These are phyloP conservation scores for Talaromyces sp. DNA, from an alignment of 2,329 filamentous ascomycete species.

Conservation along the genomic window DNA sequence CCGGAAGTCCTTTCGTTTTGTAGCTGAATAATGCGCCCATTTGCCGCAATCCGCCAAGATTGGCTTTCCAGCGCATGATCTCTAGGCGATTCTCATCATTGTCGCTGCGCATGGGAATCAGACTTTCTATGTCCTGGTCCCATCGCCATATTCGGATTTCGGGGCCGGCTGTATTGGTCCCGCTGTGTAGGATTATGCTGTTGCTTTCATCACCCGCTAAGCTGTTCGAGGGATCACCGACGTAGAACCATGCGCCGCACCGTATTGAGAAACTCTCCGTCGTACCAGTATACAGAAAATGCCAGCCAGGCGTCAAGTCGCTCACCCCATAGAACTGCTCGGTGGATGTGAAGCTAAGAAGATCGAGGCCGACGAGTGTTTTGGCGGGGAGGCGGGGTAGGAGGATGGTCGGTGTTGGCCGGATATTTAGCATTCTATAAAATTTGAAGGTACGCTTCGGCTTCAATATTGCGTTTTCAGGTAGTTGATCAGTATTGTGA, in stretches of 20 bases:
- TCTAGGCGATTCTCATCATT: conserved; percentile 44
- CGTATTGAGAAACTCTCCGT: conserved; percentile 57
- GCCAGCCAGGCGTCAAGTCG: conserved; percentile 55
- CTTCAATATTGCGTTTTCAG: neutral
- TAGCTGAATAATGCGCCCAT: conserved; percentile 45
- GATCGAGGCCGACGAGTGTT: conserved; percentile 50
- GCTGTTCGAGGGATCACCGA: conserved; percentile 36
- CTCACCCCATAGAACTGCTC: conserved; percentile 60
- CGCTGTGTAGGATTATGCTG: conserved; percentile 18
- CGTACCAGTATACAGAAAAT: conserved; percentile 60
- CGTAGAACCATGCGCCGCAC: conserved; percentile 60
- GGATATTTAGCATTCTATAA: conserved; percentile 20
- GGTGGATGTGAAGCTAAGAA: conserved; percentile 60
- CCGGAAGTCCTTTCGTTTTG: conserved; percentile 24
- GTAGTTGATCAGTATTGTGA: neutral
- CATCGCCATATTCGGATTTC: conserved; percentile 56
- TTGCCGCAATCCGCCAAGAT: conserved; percentile 55
- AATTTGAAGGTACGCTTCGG: neutral
- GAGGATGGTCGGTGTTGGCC: conserved; percentile 41
- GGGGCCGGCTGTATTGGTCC: conserved; percentile 23
- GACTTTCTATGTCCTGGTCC: conserved; percentile 39
- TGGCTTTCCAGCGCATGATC: conserved; percentile 52
- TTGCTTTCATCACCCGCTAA: neutral
- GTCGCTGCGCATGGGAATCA: conserved; percentile 31
- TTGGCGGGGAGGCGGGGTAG: conserved; percentile 44